Conservation (phyloP, 257 asterid species). For the Solanum dulcamara region DNA sequence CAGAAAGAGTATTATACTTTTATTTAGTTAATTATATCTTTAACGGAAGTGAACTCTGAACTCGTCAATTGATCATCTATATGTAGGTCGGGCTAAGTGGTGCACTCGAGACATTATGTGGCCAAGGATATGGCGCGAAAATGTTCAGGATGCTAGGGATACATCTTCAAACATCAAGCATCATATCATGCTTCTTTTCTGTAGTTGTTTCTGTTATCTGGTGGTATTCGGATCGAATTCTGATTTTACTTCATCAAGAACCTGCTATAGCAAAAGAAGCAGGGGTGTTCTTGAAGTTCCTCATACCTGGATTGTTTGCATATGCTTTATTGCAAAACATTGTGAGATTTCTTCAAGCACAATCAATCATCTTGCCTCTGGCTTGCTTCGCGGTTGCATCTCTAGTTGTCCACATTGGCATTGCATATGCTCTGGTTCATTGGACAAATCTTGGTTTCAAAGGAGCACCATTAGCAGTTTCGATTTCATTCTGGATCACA, state of each 20-base stretch:
- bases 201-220: constrained; percentile 36
- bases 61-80: background rate
- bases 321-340: constrained; percentile 51
- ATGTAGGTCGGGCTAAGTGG: constrained; percentile 74
- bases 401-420: constrained; percentile 35
- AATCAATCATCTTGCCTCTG: constrained; percentile 39
- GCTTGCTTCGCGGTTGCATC: constrained; percentile 42
- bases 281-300: constrained; percentile 41
- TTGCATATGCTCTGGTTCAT: constrained; percentile 38
- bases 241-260: constrained; percentile 45
- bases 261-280: constrained; percentile 41
- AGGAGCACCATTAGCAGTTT: constrained; percentile 60
- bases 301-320: constrained; percentile 21
- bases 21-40: background rate
- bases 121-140: constrained; percentile 75
- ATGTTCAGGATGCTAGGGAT: constrained; percentile 45
- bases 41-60: background rate
- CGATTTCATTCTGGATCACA: constrained; percentile 55
- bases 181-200: constrained; percentile 29
- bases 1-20: background rate
- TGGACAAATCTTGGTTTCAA: constrained; percentile 29
- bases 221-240: constrained; percentile 44
- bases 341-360: constrained; percentile 69
- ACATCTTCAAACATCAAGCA: constrained; percentile 60
- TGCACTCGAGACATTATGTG: constrained; percentile 81